These are phyloP conservation scores for Glycine latifolia DNA, from an alignment of 306 rosid genomes.

Conservation along the genomic window DNA sequence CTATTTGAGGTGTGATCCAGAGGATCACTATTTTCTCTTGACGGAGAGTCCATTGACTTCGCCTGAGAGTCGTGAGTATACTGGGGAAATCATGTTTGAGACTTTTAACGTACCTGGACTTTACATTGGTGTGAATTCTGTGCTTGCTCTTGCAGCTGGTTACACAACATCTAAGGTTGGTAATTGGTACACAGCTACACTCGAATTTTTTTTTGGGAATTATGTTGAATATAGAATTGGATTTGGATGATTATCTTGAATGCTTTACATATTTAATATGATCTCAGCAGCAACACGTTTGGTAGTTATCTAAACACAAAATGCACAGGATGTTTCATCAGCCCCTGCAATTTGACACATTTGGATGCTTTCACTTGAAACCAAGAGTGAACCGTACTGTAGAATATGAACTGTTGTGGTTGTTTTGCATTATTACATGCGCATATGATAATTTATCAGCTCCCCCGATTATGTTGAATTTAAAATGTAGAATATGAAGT, in stretches of 20 bases:
- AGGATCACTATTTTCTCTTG: constrained; percentile 95
- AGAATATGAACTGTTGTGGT: constrained; percentile 16
- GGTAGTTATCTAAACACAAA: constrained; percentile 32
- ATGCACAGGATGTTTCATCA: not conserved
- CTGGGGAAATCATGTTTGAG: constrained; percentile 99
- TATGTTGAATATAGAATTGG: constrained; percentile 38
- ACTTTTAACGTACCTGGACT: constrained; percentile 99
- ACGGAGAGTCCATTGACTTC: constrained; percentile 96
- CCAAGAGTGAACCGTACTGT: not conserved
- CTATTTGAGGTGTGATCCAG: constrained; percentile 97
- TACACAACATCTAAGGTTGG: constrained; percentile 98
- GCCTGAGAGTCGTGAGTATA: constrained; percentile 96
- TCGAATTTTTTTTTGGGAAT: not conserved
- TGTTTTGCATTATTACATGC: not conserved
- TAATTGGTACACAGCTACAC: constrained; percentile 48
- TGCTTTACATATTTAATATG: constrained; percentile 17
- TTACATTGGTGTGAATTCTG: constrained; percentile 94
- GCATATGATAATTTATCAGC: constrained; percentile 5
- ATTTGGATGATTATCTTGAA: constrained; percentile 27
- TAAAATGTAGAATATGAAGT: constrained; percentile 20
- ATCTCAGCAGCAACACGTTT: not conserved
- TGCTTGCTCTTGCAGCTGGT: constrained; percentile 99
- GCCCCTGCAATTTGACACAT: constrained; percentile 29
- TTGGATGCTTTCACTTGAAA: constrained; percentile 31
- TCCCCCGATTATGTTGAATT: constrained; percentile 8